A percentile compares a stretch with the other conserved stretches of the same genome.
Conservation (phyloP, 495 filamentous ascomycete genomes). For the Cladorrhinum samala region DNA sequence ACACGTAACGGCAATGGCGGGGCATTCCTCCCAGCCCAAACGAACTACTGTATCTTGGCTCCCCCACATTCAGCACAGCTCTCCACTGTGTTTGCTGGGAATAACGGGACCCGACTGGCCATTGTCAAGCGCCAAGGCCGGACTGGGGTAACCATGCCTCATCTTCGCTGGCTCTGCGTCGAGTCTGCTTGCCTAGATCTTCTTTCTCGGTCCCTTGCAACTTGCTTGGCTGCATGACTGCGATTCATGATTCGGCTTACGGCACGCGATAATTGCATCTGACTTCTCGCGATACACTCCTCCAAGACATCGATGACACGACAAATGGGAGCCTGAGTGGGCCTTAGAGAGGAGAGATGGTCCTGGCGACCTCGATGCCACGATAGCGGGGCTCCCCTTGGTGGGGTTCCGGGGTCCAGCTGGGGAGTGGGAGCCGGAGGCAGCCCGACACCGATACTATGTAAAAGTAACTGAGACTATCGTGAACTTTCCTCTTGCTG, state of each 20-base stretch:
- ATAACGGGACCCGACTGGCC: not conserved
- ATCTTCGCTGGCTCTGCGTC: not conserved
- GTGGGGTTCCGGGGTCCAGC: not conserved
- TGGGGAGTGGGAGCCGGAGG: not conserved
- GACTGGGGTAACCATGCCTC: not conserved
- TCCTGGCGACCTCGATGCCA: too few relatives aligned
- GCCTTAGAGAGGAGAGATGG: too few relatives aligned
- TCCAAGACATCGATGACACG: not conserved
- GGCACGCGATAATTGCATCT: not conserved
- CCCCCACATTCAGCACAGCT: not conserved
- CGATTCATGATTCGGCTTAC: not conserved
- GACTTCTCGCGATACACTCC: too few relatives aligned
- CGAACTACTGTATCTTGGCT: not conserved
- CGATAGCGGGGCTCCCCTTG: too few relatives aligned
- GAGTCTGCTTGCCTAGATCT: not conserved
- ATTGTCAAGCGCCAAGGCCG: not conserved
- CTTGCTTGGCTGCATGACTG: constrained; percentile 6
- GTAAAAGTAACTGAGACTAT: not conserved
- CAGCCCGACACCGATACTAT: not conserved
- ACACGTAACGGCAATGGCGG: not conserved
- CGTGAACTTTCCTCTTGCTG: not conserved
- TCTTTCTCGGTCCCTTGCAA: not conserved
- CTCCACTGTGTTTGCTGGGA: not conserved
- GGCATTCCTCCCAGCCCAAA: not conserved
- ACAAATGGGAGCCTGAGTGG: not conserved